A percentile compares a stretch with the other conserved stretches of the same genome.
Conservation (phyloP, 768 basidiomycete species). For the Termitomyces sp. region DNA sequence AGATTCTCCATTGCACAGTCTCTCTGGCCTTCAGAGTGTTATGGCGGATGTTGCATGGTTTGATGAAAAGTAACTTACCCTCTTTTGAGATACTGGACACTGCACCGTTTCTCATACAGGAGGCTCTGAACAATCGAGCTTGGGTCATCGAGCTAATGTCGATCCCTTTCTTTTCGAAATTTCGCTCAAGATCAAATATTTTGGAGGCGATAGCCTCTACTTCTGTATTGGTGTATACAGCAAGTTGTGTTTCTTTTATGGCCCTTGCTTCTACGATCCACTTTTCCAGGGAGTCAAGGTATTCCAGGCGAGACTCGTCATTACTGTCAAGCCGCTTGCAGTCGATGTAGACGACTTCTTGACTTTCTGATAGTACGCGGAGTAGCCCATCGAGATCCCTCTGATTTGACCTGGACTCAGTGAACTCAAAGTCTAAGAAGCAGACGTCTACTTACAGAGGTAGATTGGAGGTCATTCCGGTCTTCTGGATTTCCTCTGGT, state of each 20-base stretch:
- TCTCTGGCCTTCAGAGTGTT: not conserved
- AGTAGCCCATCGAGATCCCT: not conserved
- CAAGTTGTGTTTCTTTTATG: not conserved
- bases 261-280: not conserved
- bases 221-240: too few relatives aligned
- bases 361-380: not conserved
- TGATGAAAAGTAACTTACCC: not conserved
- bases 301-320: not conserved
- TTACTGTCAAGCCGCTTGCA: slow-evolving; percentile 1
- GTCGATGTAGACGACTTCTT: not conserved
- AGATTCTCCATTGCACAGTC: not conserved
- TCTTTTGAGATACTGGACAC: not conserved
- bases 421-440: not conserved
- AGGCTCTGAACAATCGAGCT: not conserved
- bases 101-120: not conserved
- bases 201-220: not conserved
- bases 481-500: not conserved
- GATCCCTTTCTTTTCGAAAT: not conserved
- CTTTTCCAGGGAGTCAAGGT: not conserved
- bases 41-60: not conserved
- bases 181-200: not conserved
- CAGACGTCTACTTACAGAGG: not conserved
- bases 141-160: not conserved
- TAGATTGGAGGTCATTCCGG: not conserved
- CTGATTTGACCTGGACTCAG: not conserved